Percentiles rank a stretch among this genome's conserved stretches.
Evolutionary conservation across 2,329 filamentous ascomycete genomes (phyloP).

Genomic region (Scytalidium lignicola): DNA sequence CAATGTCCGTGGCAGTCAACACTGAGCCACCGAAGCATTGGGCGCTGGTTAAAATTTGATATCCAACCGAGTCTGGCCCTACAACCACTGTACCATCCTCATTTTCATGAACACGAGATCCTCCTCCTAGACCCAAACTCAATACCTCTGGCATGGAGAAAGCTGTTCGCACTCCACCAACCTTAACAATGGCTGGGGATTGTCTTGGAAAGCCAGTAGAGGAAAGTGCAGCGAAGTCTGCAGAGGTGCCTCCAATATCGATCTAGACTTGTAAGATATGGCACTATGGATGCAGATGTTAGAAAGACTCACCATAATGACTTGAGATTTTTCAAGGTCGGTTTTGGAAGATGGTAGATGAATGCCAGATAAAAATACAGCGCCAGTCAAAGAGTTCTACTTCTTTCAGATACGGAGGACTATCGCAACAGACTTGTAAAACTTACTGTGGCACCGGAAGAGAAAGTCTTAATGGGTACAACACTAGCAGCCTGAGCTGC

Average conservation of each 20-base stretch:
- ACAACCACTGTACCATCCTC: conserved; percentile 18
- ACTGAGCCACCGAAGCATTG: conserved; percentile 47
- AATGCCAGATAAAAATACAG: too few species aligned
- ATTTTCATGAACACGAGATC: conserved; percentile 34
- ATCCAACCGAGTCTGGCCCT: conserved; percentile 51
- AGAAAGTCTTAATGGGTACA: conserved; percentile 54
- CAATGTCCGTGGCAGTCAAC: conserved; percentile 49
- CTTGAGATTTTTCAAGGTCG: too few species aligned
- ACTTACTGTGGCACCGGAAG: conserved; percentile 55
- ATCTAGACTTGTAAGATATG: conserved; percentile 38
- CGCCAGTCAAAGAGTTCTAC: too few species aligned
- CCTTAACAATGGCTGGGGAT: conserved; percentile 49
- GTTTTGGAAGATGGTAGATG: too few species aligned
- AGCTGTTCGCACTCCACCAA: conserved; percentile 52
- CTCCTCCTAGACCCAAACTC: conserved; percentile 51
- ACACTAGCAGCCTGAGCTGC: conserved; percentile 43
- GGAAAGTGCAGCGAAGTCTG: conserved; percentile 51
- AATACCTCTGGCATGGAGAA: conserved; percentile 52
- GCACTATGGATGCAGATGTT: too few species aligned
- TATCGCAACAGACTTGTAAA: too few species aligned
- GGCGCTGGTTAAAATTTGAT: conserved; percentile 42
- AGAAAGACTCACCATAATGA: too few species aligned
- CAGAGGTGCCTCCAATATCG: conserved; percentile 54
- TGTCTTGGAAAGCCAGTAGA: conserved; percentile 55
- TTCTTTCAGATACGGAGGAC: too few species aligned